These are phyloP conservation scores for Leishmania major DNA, from an alignment of 208 protist genomes.

Conservation along the genomic window DNA sequence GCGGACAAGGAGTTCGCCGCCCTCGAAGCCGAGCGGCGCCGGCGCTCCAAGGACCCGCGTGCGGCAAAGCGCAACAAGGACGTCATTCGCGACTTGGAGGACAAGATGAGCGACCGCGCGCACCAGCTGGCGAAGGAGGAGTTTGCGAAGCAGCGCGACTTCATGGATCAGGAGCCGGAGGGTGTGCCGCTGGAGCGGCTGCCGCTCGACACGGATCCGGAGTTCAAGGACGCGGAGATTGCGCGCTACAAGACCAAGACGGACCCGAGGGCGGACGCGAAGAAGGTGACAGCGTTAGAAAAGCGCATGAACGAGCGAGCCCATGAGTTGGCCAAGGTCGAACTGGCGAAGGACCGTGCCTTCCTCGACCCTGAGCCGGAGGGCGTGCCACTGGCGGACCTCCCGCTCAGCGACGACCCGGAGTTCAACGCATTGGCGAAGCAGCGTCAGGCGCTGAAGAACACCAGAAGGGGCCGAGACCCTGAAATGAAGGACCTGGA, in stretches of 20 bases:
- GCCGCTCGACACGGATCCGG: slow-evolving; percentile 70
- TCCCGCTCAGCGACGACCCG: slow-evolving; percentile 64
- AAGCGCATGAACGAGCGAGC: slow-evolving; percentile 64
- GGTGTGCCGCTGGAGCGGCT: slow-evolving; percentile 69
- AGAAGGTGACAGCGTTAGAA: slow-evolving; percentile 45
- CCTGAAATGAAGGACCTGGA: slow-evolving; percentile 56
- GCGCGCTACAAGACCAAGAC: slow-evolving; percentile 66
- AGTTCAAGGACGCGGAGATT: slow-evolving; percentile 82
- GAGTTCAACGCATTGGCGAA: slow-evolving; percentile 71
- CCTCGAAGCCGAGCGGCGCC: slow-evolving; percentile 75
- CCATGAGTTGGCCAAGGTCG: slow-evolving; percentile 55
- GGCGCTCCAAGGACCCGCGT: slow-evolving; percentile 57
- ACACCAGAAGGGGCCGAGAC: slow-evolving; percentile 39
- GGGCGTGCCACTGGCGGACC: slow-evolving; percentile 69
- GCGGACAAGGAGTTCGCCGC: slow-evolving; percentile 70
- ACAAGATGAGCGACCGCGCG: slow-evolving; percentile 70
- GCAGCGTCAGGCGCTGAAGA: slow-evolving; percentile 73
- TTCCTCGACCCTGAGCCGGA: slow-evolving; percentile 83
- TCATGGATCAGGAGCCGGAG: slow-evolving; percentile 76
- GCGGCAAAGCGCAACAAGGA: slow-evolving; percentile 69
- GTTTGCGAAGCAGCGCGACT: slow-evolving; percentile 65
- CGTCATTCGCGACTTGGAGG: slow-evolving; percentile 67
- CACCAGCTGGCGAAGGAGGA: slow-evolving; percentile 64
- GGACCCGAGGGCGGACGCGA: slow-evolving; percentile 37
- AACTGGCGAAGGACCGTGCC: slow-evolving; percentile 59